Conservation (phyloP, 164 flowering plant species). For the Vitis rupestris region DNA sequence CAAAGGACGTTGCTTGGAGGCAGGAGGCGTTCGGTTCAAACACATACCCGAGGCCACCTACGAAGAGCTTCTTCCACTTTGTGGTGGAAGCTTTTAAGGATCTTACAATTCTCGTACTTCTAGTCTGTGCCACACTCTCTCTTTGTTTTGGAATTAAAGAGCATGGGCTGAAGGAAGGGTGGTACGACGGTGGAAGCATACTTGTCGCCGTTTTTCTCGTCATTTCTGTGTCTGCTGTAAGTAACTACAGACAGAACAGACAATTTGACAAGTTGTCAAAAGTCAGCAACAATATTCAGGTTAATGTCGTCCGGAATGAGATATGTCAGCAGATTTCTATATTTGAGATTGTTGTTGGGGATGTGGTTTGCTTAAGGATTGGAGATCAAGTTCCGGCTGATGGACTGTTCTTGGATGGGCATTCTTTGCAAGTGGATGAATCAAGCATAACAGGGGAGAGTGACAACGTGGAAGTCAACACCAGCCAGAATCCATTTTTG, state of each 20-base stretch:
- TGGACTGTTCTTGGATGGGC: conserved; percentile 39
- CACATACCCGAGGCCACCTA: conserved; percentile 29
- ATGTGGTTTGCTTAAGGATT: conserved; percentile 37
- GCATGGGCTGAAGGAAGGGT: conserved; percentile 34
- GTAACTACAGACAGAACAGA: conserved; percentile 35
- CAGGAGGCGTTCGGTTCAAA: conserved; percentile 31
- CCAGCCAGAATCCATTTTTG: conserved; percentile 20
- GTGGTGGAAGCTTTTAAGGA: conserved; percentile 44
- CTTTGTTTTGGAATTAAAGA: conserved; percentile 45
- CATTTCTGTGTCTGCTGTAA: conserved; percentile 33
- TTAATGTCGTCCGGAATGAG: conserved; percentile 30
- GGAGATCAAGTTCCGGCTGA: conserved; percentile 58
- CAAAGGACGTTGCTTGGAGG: conserved; percentile 22
- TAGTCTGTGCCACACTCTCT: conserved; percentile 34
- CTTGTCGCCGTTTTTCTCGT: conserved; percentile 45
- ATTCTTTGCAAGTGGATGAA: conserved; percentile 40
- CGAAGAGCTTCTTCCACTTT: conserved; percentile 31
- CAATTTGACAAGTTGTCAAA: conserved; percentile 43
- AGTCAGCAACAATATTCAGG: conserved; percentile 32
- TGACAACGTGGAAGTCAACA: conserved; percentile 28
- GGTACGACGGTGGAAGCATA: conserved; percentile 49
- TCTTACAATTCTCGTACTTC: conserved; percentile 31
- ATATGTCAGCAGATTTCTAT: conserved; percentile 30
- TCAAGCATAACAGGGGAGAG: conserved; percentile 44
- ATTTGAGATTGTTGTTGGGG: conserved; percentile 45